Conservation (phyloP, 2,329 filamentous ascomycete genomes). For the Thelonectria discophora region DNA sequence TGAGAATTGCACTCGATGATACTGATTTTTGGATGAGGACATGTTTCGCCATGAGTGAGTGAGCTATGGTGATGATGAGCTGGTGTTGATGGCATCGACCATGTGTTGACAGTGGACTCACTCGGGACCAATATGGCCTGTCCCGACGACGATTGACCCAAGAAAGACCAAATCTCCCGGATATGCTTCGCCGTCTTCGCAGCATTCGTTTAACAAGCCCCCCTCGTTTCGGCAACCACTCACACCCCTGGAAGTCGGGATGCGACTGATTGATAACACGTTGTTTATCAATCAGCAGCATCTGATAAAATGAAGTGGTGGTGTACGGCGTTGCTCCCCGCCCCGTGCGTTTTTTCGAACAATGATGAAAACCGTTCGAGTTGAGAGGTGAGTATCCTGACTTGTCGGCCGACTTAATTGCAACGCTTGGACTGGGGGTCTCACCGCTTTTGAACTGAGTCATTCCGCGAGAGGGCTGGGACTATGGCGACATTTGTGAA, state of each 20-base stretch:
- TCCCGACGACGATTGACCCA: background rate
- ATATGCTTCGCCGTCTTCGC: background rate
- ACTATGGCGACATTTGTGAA: too few relatives aligned
- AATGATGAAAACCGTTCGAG: background rate
- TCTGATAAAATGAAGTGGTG: background rate
- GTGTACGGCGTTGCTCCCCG: background rate
- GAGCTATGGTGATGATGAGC: background rate
- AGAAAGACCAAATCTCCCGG: background rate
- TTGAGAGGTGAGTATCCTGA: background rate
- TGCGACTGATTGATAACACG: constrained; percentile 1
- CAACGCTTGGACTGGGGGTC: background rate
- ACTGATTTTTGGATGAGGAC: too few relatives aligned
- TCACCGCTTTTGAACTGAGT: too few relatives aligned
- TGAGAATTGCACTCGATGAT: background rate
- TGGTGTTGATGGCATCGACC: too few relatives aligned
- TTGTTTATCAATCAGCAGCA: background rate
- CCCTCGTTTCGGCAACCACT: background rate
- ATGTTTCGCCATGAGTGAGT: background rate
- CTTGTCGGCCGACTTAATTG: background rate
- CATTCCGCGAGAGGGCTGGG: too few relatives aligned
- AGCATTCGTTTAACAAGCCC: background rate
- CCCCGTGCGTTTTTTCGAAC: too few relatives aligned
- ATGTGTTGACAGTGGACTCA: background rate
- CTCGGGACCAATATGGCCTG: background rate
- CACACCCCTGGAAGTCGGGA: background rate